phyloP scores from a whole-genome alignment of 345 rosid genomes.

The Hypericum perforatum region DNA sequence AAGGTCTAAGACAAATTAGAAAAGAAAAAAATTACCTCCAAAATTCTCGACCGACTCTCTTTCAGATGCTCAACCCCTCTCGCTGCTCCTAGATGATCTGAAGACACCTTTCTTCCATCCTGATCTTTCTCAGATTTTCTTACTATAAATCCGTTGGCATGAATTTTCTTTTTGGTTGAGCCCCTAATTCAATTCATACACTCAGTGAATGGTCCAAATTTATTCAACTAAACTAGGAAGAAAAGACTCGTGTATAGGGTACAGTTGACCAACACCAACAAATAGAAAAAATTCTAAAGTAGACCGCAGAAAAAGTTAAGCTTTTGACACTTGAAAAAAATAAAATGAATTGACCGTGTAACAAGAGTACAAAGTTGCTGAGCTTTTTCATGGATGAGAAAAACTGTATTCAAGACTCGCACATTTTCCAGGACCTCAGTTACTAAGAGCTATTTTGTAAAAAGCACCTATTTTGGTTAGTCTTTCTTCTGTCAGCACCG shows the following conservation, averaged over 20 bases:
- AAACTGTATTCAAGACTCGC: background rate
- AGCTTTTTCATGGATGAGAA: background rate
- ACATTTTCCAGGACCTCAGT: background rate
- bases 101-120: slow-evolving; percentile 15
- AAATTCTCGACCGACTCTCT: slow-evolving; percentile 12
- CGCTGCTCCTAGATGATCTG: slow-evolving; percentile 15
- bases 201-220: slow-evolving; percentile 7
- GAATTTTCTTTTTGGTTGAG: slow-evolving; percentile 22
- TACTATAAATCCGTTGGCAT: slow-evolving; percentile 14
- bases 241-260: slow-evolving; percentile 1
- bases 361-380: too few species aligned
- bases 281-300: background rate
- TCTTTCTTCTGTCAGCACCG: slow-evolving; percentile 22
- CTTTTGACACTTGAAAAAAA: too few species aligned
- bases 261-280: background rate
- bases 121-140: slow-evolving; percentile 25
- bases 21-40: slow-evolving; percentile 21
- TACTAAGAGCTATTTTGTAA: background rate
- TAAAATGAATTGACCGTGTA: too few species aligned
- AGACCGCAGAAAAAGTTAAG: too few species aligned
- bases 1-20: background rate
- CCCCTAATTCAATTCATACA: slow-evolving; percentile 21
- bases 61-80: slow-evolving; percentile 23
- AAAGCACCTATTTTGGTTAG: slow-evolving; percentile 37
- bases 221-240: background rate